phyloP scores from a whole-genome alignment of 2,329 filamentous ascomycete genomes.

The Exutisphaerella laricina region DNA sequence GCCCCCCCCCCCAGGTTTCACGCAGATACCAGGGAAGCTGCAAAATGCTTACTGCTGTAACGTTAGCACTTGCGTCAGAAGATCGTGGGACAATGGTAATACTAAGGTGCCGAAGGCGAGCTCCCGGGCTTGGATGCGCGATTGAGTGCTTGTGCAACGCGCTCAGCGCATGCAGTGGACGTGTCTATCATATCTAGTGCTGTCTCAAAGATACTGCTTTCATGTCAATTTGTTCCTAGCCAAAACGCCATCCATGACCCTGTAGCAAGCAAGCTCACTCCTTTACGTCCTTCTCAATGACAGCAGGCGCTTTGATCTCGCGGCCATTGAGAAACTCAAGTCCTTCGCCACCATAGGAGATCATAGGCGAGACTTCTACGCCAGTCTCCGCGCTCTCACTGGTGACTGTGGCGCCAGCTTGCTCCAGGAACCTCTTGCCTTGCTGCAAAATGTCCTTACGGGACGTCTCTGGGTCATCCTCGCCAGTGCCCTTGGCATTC shows the following conservation, averaged over 20 bases:
- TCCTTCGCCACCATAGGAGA: conserved; percentile 74
- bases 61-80: too few species aligned
- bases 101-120: too few species aligned
- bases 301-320: conserved; percentile 58
- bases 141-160: neutral
- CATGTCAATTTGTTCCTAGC: neutral
- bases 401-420: conserved; percentile 68
- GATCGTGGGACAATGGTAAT: too few species aligned
- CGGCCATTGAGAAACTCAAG: conserved; percentile 55
- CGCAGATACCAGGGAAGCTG: too few species aligned
- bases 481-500: conserved; percentile 77
- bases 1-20: too few species aligned
- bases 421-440: conserved; percentile 78
- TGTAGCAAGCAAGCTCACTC: neutral
- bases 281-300: conserved; percentile 53
- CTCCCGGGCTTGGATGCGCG: too few species aligned
- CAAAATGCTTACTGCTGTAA: too few species aligned
- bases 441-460: conserved; percentile 84
- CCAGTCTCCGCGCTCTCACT: conserved; percentile 59
- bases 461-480: conserved; percentile 93
- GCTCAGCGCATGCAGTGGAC: neutral
- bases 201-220: neutral
- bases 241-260: neutral
- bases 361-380: conserved; percentile 84
- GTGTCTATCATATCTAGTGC: neutral